These are phyloP conservation scores for Pythium insidiosum DNA, from an alignment of 352 stramenopile genomes.

Conservation along the genomic window DNA sequence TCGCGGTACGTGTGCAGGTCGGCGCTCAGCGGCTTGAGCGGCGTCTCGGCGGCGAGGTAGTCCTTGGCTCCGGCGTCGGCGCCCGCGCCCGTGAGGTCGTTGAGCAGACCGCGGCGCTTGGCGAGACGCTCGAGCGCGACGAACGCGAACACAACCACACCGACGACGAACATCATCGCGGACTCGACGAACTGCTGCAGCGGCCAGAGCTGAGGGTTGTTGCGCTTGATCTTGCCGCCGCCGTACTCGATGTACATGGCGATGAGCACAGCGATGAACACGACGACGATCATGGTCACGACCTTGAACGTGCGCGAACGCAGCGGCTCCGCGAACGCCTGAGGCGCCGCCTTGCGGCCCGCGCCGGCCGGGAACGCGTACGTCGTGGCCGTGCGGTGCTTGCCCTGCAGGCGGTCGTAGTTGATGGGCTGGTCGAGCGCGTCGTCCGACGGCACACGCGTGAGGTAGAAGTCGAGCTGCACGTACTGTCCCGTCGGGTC, in stretches of 20 bases:
- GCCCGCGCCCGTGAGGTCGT: too few relatives aligned
- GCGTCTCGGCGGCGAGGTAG: neutral
- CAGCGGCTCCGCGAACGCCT: slow-evolving; percentile 10
- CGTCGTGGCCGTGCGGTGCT: neutral
- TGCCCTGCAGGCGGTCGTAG: slow-evolving; percentile 2
- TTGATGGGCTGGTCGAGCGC: slow-evolving; percentile 10
- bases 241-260: slow-evolving; percentile 14
- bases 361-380: neutral
- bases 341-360: neutral
- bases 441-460: slow-evolving; percentile 4
- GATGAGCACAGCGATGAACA: slow-evolving; percentile 1
- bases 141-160: neutral
- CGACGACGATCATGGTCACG: neutral
- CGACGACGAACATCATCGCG: neutral
- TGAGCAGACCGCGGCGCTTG: slow-evolving; percentile 1
- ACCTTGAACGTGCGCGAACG: slow-evolving; percentile 5
- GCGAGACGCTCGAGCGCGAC: slow-evolving; percentile 2
- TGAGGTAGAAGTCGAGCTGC: slow-evolving; percentile 18
- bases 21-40: neutral
- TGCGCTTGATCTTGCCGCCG: slow-evolving; percentile 6
- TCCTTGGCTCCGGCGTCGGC: neutral
- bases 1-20: slow-evolving; percentile 5
- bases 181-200: slow-evolving; percentile 16
- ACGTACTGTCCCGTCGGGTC: slow-evolving; percentile 18
- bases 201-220: slow-evolving; percentile 8